These are phyloP conservation scores for Dendrobium chrysotoxum DNA, from an alignment of 106 monocot genomes.

Conservation along the genomic window DNA sequence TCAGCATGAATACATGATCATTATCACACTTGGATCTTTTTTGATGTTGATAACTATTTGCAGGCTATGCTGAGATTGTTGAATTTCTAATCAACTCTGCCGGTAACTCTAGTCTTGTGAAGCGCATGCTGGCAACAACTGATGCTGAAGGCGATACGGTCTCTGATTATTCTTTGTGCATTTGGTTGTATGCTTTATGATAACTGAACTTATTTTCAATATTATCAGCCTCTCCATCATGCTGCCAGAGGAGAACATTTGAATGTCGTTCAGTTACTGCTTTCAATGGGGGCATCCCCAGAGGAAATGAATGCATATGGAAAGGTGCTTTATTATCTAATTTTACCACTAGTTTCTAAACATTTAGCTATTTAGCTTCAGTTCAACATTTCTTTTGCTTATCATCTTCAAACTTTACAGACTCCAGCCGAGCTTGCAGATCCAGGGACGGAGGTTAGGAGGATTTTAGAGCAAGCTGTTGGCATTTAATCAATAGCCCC, in stretches of 20 bases:
- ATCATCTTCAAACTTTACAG: constrained; percentile 23
- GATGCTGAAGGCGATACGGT: constrained; percentile 89
- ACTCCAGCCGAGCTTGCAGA: constrained; percentile 84
- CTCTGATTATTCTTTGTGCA: neutral
- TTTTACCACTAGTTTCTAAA: neutral
- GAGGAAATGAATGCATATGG: constrained; percentile 46
- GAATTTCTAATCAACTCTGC: constrained; percentile 52
- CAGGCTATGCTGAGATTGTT: constrained; percentile 81
- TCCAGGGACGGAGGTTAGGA: constrained; percentile 39
- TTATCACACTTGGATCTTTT: neutral
- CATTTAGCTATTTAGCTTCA: neutral
- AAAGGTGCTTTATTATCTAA: constrained; percentile 40
- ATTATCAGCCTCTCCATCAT: constrained; percentile 89
- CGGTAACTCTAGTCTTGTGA: constrained; percentile 21
- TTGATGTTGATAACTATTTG: neutral
- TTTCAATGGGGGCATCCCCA: constrained; percentile 71
- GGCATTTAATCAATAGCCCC: neutral
- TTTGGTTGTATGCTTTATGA: neutral
- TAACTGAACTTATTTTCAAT: constrained; percentile 4
- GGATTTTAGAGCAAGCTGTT: constrained; percentile 38
- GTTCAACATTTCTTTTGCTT: neutral
- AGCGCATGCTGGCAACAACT: constrained; percentile 52
- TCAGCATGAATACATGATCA: neutral
- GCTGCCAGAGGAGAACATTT: constrained; percentile 91
- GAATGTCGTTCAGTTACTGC: constrained; percentile 51